Evolutionary conservation across 345 rosid species (phyloP).

Genomic region (Murraya koenigii): DNA sequence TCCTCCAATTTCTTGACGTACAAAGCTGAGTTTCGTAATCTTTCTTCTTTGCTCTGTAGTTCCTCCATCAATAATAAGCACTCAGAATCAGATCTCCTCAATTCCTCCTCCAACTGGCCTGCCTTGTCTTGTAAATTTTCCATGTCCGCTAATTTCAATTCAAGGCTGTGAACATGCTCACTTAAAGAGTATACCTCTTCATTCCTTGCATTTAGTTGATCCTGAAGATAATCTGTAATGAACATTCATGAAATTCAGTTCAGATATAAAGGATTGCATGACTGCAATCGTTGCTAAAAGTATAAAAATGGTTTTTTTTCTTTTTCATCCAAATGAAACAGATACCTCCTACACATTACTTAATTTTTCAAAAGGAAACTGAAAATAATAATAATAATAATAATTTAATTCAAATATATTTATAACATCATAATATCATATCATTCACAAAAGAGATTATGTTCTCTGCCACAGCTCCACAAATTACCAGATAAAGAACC

Average conservation of each 20-base stretch:
- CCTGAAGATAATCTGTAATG: constrained; percentile 71
- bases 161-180: constrained; percentile 56
- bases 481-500: not conserved
- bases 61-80: constrained; percentile 44
- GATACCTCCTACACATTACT: not conserved
- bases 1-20: constrained; percentile 70
- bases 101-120: constrained; percentile 43
- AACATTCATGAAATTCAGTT: constrained; percentile 3
- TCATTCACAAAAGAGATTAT: not conserved
- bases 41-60: constrained; percentile 58
- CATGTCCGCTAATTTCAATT: constrained; percentile 56
- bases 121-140: constrained; percentile 41
- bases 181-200: constrained; percentile 50
- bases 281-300: not conserved
- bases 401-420: not conserved
- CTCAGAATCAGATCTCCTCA: constrained; percentile 53
- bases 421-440: constrained; percentile 13
- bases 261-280: not conserved
- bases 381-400: not conserved
- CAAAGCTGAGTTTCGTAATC: constrained; percentile 45
- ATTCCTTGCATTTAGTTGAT: constrained; percentile 66
- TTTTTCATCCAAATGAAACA: not conserved
- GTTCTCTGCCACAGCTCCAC: not conserved
- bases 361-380: not conserved
- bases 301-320: not conserved